A percentile compares a stretch with the other conserved stretches of the same genome.
Evolutionary conservation across 148 eudicot genomes (phyloP).

Genomic region (Silene uniflora): DNA sequence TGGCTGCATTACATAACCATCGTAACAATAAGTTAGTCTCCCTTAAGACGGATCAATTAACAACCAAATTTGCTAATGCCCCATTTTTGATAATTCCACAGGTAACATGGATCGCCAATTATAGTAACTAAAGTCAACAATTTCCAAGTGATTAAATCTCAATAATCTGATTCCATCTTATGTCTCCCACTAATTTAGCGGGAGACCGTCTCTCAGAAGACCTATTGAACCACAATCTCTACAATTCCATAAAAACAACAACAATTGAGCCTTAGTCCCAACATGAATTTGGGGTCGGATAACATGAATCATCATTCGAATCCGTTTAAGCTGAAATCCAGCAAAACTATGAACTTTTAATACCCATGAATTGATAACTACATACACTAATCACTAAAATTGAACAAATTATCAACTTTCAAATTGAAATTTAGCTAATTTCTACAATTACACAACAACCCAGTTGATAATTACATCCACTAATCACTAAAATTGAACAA

Average conservation of each 20-base stretch:
- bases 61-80: not conserved
- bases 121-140: too few species aligned
- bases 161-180: not conserved
- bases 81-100: not conserved
- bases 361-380: too few species aligned
- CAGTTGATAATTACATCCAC: not conserved
- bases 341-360: too few species aligned
- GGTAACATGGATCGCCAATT: too few species aligned
- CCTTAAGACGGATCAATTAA: not conserved
- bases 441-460: not conserved
- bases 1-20: not conserved
- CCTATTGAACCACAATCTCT: not conserved
- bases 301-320: too few species aligned
- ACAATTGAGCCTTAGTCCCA: too few species aligned
- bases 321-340: too few species aligned
- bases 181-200: too few species aligned
- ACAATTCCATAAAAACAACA: too few species aligned
- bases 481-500: constrained; percentile 1
- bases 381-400: not conserved
- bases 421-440: too few species aligned
- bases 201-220: too few species aligned
- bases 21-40: not conserved
- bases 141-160: not conserved
- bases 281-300: too few species aligned
- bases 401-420: not conserved